Base-by-base conservation (phyloP, 768 basidiomycete species). In the Lentinula sp. region DNA sequence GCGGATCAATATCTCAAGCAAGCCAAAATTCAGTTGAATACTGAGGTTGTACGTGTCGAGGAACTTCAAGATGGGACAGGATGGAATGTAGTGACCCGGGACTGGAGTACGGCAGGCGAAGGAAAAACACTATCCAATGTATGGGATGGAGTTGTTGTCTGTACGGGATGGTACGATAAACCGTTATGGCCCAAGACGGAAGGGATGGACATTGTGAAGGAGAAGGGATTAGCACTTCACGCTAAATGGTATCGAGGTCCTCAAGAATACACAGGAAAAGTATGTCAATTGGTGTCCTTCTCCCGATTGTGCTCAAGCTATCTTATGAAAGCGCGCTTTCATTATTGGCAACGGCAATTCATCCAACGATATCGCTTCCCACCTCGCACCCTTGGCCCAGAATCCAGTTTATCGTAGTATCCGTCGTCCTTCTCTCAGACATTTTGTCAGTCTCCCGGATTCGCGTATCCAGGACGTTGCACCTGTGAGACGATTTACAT, bases 341-440 rank as follows among this genome's bases (percentile, higher is more conserved):
- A 73, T 84, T 9, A 67, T 83, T 3, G 82, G 78, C 10, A 83
- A 82, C 23, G 82, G 78, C 18, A 80, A 82, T 54, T 83, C 82
- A 1, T 73, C 75, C 39, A 84, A 84, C 63, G 82, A 84, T 53
- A 78, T 83, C 42, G 78, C 79, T 0, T 75, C 78, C 1, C 80
- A 82, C 39, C 71, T 83, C 0, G 74, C 73, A 0, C 60, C 73
- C 0, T 68, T 80, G 13, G 74, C 74, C 0, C 62, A 69, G 39
- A 62, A 69, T 1, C 81, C 82, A 4, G 73, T 83, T 0, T 79
- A 78, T 63, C 78, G 82, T 49, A 80, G 78, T 11, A 74, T 76
- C 28, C 78, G 82, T 2, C 74, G 78, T 0, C 70, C 74, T 10
- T 73, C 75, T 6, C 71, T 80, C 64, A 68, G 66, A 1, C 65